phyloP scores from a whole-genome alignment of 75 land plant genomes.

The Isoetes taiwanensis region DNA sequence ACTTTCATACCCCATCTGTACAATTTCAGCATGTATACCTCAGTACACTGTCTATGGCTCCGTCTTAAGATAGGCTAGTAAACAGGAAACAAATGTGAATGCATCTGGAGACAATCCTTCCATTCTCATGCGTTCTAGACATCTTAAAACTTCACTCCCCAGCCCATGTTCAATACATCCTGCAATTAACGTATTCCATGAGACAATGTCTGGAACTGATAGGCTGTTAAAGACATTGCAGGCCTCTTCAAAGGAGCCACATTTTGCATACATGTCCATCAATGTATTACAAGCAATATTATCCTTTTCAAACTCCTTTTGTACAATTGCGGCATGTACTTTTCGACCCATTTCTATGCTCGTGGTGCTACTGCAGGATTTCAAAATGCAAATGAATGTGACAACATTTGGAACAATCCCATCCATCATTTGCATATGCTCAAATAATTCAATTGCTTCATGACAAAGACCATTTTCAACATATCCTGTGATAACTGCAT shows the following conservation, averaged over 20 bases:
- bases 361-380: neutral
- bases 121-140: no score
- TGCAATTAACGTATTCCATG: neutral
- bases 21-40: no score
- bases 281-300: neutral
- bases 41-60: no score
- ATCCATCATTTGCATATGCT: neutral
- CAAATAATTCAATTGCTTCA: neutral
- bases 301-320: neutral
- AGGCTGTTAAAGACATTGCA: neutral
- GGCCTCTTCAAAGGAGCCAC: neutral
- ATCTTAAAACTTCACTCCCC: no score
- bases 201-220: neutral
- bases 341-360: neutral
- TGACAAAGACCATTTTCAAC: slow-evolving; percentile 8
- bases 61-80: no score
- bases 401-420: no score
- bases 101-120: no score
- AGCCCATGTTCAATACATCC: no score
- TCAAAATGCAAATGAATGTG: no score
- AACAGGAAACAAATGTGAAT: no score
- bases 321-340: neutral
- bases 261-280: neutral
- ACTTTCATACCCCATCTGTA: no score
- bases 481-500: slow-evolving; percentile 29